Base-by-base conservation (phyloP, 2,329 filamentous ascomycete species). In the Dactylellina parvicollis region DNA sequence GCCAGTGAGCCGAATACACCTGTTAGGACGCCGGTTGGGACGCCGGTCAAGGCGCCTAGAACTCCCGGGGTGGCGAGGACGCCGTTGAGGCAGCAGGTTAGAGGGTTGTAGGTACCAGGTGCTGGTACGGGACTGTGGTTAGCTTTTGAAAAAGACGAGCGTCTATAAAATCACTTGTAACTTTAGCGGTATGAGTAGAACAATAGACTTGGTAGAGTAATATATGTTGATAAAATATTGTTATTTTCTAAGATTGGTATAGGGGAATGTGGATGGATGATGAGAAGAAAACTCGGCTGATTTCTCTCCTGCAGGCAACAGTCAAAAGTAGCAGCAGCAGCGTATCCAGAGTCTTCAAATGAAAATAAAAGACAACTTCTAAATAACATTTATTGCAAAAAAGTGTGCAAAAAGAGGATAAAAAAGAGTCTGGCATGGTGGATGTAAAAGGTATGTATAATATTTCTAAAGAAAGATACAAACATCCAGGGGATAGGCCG, bases 321-420 rank as follows among this genome's bases (percentile, higher is more conserved):
- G n/a, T n/a, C n/a, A n/a, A n/a, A n/a, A n/a, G n/a, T n/a, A n/a
- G n/a, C n/a, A n/a, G n/a, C n/a, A n/a, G 34, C 34, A 38, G 34
- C 34, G 50, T 55, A 55, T 55, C 50, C 40, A 55, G 50, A 55
- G 40, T 20, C 40, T 44, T 44, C n/a, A 44, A 12, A n/a, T n/a
- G n/a, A 16, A 79, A 81, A 10, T 80, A 81, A 14, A 81, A 83
- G 26, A 83, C 85, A 61, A 75, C 40, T 74, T 70, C 50, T 76
- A 72, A 59, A 74, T 75, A 26, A 84, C 86, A 16, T 85, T 54
- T 36, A 57, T 24, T n/a, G n/a, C n/a, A n/a, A n/a, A n/a, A 57
- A 72, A 46, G 36, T 62, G 40, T 54, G 56, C 44, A 64, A 61
- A 57, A 24, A 65, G 59, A 66, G 50, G 55, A 65, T 59, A 71